Conservation (phyloP, 2,329 filamentous ascomycete genomes). For the Thelonectria olida region DNA sequence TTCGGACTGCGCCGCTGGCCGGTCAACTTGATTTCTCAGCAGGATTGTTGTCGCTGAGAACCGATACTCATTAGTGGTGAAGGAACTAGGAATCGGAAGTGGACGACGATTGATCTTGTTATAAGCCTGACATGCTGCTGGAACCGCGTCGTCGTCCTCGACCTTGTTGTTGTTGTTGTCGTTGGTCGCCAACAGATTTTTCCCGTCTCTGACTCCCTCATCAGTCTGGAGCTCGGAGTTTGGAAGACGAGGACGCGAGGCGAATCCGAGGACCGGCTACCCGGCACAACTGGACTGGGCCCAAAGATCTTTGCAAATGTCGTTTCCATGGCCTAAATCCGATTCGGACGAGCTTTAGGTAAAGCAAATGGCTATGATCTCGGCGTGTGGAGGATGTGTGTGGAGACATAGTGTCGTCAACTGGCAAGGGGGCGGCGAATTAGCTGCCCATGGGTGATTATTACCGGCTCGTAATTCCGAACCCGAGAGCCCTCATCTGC, state of each 20-base stretch:
- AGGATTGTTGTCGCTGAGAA: background rate
- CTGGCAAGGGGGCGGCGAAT: background rate
- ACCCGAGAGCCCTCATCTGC: background rate
- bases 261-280: slow-evolving; percentile 30
- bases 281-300: slow-evolving; percentile 10
- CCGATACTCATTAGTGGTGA: background rate
- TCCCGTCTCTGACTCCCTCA: background rate
- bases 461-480: slow-evolving; percentile 37
- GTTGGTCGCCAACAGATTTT: background rate
- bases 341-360: slow-evolving; percentile 12
- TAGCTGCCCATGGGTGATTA: slow-evolving; percentile 23
- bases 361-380: slow-evolving; percentile 4
- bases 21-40: background rate
- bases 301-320: slow-evolving; percentile 22
- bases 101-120: background rate
- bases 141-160: background rate
- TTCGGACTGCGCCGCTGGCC: slow-evolving; percentile 31
- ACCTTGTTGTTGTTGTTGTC: background rate
- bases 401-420: slow-evolving; percentile 13
- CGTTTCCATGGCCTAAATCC: slow-evolving; percentile 13
- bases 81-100: background rate
- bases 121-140: background rate
- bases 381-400: slow-evolving; percentile 28
- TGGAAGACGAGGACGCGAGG: background rate
- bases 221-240: slow-evolving; percentile 11